Percentiles rank a stretch among this genome's conserved stretches.
Evolutionary conservation across 2,329 filamentous ascomycete species (phyloP).

Genomic region (Venturiaceae sp.): DNA sequence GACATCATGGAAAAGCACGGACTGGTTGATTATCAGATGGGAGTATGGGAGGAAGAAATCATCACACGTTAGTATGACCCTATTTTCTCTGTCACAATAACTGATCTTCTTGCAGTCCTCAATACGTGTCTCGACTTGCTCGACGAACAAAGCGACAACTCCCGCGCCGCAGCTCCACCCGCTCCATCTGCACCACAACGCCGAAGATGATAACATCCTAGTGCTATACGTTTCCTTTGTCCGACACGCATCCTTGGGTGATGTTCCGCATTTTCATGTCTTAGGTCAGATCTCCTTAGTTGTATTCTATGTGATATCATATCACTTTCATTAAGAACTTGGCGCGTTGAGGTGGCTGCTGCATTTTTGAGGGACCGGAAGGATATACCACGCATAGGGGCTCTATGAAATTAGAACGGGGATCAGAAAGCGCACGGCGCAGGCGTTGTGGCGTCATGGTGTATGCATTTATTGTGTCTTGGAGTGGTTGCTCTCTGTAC

Average conservation of each 20-base stretch:
- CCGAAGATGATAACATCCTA: not conserved
- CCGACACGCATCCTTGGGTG: not conserved
- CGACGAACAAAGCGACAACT: slow-evolving; percentile 22
- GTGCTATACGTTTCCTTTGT: not conserved
- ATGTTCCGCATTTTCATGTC: not conserved
- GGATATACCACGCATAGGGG: slow-evolving; percentile 3
- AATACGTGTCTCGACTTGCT: slow-evolving; percentile 44
- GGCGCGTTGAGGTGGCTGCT: slow-evolving; percentile 1
- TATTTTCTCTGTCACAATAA: not conserved
- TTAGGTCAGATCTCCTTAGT: not conserved
- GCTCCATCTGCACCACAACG: slow-evolving; percentile 1
- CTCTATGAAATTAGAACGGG: not conserved
- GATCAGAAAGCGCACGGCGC: not conserved
- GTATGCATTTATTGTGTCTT: not conserved
- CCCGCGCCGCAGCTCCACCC: not conserved
- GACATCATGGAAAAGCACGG: slow-evolving; percentile 83
- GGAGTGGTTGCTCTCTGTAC: not conserved
- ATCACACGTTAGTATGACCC: slow-evolving; percentile 55
- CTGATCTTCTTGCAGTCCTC: slow-evolving; percentile 32
- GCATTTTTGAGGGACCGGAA: not conserved
- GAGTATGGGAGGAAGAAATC: slow-evolving; percentile 91
- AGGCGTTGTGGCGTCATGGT: not conserved
- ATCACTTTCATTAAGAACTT: not conserved
- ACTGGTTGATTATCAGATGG: slow-evolving; percentile 95
- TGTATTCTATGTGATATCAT: not conserved